Conservation (phyloP, 257 asterid genomes). For the Ajuga chamaepitys region DNA sequence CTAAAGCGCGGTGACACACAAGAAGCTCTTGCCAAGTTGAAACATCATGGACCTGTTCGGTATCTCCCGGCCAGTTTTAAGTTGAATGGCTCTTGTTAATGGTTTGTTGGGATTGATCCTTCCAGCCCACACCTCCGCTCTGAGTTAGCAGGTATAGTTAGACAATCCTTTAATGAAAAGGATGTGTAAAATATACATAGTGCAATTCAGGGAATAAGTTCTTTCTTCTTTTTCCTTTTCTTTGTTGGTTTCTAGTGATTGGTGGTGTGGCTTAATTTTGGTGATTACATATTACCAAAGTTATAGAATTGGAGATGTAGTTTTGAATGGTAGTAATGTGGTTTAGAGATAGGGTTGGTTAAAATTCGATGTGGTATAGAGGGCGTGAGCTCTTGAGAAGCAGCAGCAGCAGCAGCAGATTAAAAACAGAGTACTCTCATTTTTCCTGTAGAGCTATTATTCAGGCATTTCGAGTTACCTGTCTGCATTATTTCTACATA, state of each 20-base stretch:
- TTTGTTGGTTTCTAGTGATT: slow-evolving; percentile 31
- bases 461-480: slow-evolving; percentile 16
- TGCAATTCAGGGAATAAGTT: slow-evolving; percentile 56
- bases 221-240: slow-evolving; percentile 13
- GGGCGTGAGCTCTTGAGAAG: slow-evolving; percentile 10
- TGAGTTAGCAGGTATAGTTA: slow-evolving; percentile 54
- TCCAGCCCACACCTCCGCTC: slow-evolving; percentile 34
- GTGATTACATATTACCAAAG: slow-evolving; percentile 31
- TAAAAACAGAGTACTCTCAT: background rate
- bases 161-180: slow-evolving; percentile 43
- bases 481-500: background rate
- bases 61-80: slow-evolving; percentile 27
- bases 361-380: slow-evolving; percentile 12
- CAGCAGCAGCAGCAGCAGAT: slow-evolving; percentile 11
- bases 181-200: slow-evolving; percentile 79
- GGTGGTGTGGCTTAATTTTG: slow-evolving; percentile 41
- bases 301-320: slow-evolving; percentile 30
- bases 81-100: slow-evolving; percentile 37
- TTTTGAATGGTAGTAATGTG: slow-evolving; percentile 33
- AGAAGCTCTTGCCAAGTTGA: slow-evolving; percentile 70
- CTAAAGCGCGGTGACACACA: slow-evolving; percentile 46
- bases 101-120: slow-evolving; percentile 19
- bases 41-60: slow-evolving; percentile 37
- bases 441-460: slow-evolving; percentile 25
- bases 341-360: slow-evolving; percentile 19